Evolutionary conservation across 768 basidiomycete species (phyloP).

Genomic region (Lentinula detonsa): DNA sequence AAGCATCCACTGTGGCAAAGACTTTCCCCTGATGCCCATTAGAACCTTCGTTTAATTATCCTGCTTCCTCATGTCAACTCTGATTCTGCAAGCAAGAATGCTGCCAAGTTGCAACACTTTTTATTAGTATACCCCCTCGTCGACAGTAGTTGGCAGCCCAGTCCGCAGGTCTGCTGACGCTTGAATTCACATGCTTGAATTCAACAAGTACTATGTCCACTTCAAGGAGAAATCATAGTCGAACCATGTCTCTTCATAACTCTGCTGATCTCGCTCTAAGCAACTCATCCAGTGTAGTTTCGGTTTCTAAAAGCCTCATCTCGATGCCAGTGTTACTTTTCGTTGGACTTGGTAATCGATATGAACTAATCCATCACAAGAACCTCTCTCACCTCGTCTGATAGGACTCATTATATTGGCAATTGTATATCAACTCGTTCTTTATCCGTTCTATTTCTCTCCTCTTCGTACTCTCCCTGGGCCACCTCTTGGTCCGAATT

Average conservation of each 20-base stretch:
- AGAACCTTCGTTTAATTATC: too few species aligned
- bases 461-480: slow-evolving; percentile 1
- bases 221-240: too few species aligned
- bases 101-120: too few species aligned
- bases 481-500: background rate
- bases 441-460: background rate
- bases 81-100: too few species aligned
- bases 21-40: too few species aligned
- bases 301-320: background rate
- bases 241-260: background rate
- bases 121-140: too few species aligned
- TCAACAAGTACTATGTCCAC: too few species aligned
- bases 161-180: too few species aligned
- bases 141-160: too few species aligned
- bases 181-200: too few species aligned
- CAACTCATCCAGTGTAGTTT: background rate
- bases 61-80: too few species aligned
- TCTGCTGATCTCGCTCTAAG: background rate
- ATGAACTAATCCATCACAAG: background rate
- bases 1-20: too few species aligned
- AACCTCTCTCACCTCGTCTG: background rate
- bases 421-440: background rate
- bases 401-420: background rate
- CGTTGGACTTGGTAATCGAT: background rate
- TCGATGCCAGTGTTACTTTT: background rate